Base-by-base conservation (phyloP, 345 rosid species). In the Brassica juncea region DNA sequence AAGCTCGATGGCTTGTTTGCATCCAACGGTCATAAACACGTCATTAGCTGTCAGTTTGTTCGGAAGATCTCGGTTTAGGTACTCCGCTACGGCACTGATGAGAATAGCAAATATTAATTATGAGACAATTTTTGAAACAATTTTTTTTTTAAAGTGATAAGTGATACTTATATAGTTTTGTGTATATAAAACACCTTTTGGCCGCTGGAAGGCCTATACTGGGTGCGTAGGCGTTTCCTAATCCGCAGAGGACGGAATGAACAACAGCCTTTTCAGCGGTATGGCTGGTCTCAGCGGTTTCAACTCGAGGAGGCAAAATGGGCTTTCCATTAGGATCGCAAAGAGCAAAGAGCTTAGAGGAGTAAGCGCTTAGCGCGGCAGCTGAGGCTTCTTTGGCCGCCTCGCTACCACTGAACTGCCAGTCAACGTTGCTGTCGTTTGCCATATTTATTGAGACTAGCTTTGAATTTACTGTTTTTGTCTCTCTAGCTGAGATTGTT, bases 11-110 rank as follows among this genome's bases (percentile, higher is more conserved):
- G 88, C 90, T 73, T 84, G 89, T 19, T 54, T 68, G 58, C 92
- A 82, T 68, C 90, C 94, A 16, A 81, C 32, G 4, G 90, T 84
- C 14, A 90, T 64, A 77, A 71, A 87, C 69, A 88, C 85, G 73
- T 86, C 87, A 37, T 87, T 88, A 28, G 86, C 71, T 0, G 86
- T 82, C 35, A 90, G 31, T 77, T 83, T 79, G 49, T 82, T 80
- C 2, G 81, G 82, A 5, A 88, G 86, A 32, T 79, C 78, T n/a
- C 6, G 62, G 68, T 80, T 82, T 14, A 87, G 85, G 74, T 79
- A 83, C 14, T 85, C 82, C 16, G 89, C 89, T 16, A 86, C 74
- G 0, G 85, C 49, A 9, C 49, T 42, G 49, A 11, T 42, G 49
- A 11, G n/a, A 42, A 10, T 9, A 42, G 49, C 49, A 42, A 42